Evolutionary conservation across 2,329 filamentous ascomycete species (phyloP), one percentile per base, ranked within the genome.

Genomic region (Aaosphaeria pasadenensis): DNA sequence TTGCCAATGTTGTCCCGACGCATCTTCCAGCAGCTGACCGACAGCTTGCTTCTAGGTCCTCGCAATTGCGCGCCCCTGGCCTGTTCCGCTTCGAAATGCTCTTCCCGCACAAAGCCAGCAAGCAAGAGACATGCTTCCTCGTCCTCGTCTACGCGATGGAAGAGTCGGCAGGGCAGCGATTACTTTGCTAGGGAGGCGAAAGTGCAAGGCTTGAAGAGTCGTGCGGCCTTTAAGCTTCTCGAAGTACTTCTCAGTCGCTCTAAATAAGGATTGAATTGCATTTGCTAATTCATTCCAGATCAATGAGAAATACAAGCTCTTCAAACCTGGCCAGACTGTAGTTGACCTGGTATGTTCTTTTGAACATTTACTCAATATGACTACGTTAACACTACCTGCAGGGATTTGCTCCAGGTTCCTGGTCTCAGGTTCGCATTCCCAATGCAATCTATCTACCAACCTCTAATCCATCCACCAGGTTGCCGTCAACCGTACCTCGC

Each of bases 161-260:
- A 90, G 68, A 79, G 80, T 45, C 86, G 94, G 17, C 91, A 96
- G 64, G 76, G 76, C 36, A 79, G 72, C 38, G 94, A 99, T 72
- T 72, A 71, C 13, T 95, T 84, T 66, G 82, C 87, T 0, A 82
- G 82, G 47, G 83, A 88, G 59, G 91, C 94, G 41, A 87, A 84
- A 62, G 84, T 95, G 2, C 80, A 88, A 56, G 86, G 86, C 0
- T 74, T 96, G 49, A 96, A 92, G 71, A 95, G 90, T 60, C 84
- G 94, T 53, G 94, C 94, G 29, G 94, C 91, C 0, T 96, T 94
- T 71, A 99, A 99, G 71, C 76, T 99, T 7, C 72, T 96, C 13
- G 88, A 96, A 77, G 90, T 90, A 65, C 31, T 24, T 2, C 7
- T 5, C 6, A n/a, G 6, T 24, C 6, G n/a, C 24, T 30, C 29